Conservation (phyloP, 192 early-diverging fungal species). For the Backusella luteola region DNA sequence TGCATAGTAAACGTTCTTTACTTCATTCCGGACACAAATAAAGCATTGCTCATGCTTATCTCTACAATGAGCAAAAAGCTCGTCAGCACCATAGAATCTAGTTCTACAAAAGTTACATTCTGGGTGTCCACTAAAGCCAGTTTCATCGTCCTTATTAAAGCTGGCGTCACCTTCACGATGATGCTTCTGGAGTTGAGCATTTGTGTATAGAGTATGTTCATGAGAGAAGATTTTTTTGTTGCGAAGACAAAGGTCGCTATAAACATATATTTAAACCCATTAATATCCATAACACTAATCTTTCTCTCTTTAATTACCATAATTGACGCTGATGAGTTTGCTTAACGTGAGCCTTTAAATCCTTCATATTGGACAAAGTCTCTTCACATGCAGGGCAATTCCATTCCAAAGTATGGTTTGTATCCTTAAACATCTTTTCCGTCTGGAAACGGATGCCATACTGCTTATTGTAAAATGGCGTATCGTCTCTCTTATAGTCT, state of each 20-base stretch:
- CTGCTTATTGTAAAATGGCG: constrained; percentile 64
- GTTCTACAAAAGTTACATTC: constrained; percentile 85
- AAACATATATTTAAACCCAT: background rate
- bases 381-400: constrained; percentile 90
- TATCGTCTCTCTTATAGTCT: constrained; percentile 45
- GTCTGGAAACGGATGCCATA: constrained; percentile 76
- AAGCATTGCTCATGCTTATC: constrained; percentile 93
- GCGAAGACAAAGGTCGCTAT: constrained; percentile 83
- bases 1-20: constrained; percentile 82
- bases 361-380: constrained; percentile 73
- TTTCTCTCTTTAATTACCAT: constrained; percentile 57
- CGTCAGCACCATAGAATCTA: constrained; percentile 87
- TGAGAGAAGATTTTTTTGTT: constrained; percentile 93
- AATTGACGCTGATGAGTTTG: constrained; percentile 70
- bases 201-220: constrained; percentile 86
- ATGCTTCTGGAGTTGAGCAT: constrained; percentile 74
- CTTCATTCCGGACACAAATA: constrained; percentile 72
- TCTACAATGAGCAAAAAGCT: constrained; percentile 91
- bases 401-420: constrained; percentile 70
- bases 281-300: background rate
- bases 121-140: constrained; percentile 84
- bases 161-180: constrained; percentile 64
- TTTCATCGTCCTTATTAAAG: constrained; percentile 47
- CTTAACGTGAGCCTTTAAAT: constrained; percentile 80
- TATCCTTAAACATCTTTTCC: constrained; percentile 71